phyloP scores from a whole-genome alignment of 768 basidiomycete genomes.

The Chalciporus piperatus region DNA sequence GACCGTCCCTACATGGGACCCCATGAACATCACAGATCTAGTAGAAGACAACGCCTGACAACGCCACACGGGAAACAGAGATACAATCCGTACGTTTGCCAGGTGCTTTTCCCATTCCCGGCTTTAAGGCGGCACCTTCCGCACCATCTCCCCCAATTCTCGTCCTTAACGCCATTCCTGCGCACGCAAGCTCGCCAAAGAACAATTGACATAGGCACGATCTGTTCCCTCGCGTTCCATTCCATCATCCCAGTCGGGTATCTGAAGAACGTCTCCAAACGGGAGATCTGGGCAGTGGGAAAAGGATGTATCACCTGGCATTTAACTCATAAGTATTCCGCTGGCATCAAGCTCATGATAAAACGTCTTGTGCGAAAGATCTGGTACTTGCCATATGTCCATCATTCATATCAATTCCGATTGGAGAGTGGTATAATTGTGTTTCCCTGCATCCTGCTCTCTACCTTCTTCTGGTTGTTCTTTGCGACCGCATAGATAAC shows the following conservation, averaged over 20 bases:
- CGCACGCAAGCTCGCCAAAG: neutral
- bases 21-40: too few relatives aligned
- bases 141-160: conserved; percentile 20
- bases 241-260: neutral
- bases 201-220: neutral
- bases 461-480: conserved; percentile 84
- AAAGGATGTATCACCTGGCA: neutral
- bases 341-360: neutral
- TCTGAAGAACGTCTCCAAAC: neutral
- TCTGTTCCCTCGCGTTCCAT: neutral
- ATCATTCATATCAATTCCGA: conserved; percentile 40
- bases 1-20: too few relatives aligned
- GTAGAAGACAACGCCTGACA: too few relatives aligned
- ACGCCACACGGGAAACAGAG: too few relatives aligned
- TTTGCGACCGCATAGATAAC: conserved; percentile 92
- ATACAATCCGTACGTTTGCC: too few relatives aligned
- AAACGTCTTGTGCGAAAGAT: neutral
- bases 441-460: conserved; percentile 50
- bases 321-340: neutral
- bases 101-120: conserved; percentile 8
- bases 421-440: conserved; percentile 61
- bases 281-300: too few relatives aligned
- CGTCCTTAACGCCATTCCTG: neutral
- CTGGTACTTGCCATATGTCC: neutral
- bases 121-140: conserved; percentile 33